Evolutionary conservation across 1,284 basidiomycete genomes (phyloP).

Genomic region (Fistulina hepatica): DNA sequence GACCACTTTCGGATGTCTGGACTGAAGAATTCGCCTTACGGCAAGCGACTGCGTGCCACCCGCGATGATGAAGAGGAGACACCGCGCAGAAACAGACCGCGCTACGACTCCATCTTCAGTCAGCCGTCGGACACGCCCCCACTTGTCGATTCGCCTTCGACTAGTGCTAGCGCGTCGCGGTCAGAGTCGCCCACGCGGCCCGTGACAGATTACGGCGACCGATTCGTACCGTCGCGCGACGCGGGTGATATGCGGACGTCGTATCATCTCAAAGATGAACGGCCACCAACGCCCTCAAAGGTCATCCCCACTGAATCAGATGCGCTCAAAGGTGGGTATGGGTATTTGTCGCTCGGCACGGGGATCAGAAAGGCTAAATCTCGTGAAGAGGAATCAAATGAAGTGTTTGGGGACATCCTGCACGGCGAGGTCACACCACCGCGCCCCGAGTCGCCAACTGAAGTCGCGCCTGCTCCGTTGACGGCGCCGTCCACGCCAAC

Average conservation of each 20-base stretch:
- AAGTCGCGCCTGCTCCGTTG: slow-evolving; percentile 27
- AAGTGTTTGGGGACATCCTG: slow-evolving; percentile 61
- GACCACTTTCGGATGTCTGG: slow-evolving; percentile 43
- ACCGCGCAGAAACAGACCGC: slow-evolving; percentile 39
- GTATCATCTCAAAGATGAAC: slow-evolving; percentile 66
- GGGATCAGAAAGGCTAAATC: slow-evolving; percentile 7
- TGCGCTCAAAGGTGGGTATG: slow-evolving; percentile 53
- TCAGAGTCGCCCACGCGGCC: slow-evolving; percentile 40
- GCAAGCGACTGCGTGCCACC: slow-evolving; percentile 61
- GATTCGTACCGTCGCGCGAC: slow-evolving; percentile 66
- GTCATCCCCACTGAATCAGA: slow-evolving; percentile 72
- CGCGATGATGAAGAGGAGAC: slow-evolving; percentile 44
- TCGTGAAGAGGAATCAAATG: slow-evolving; percentile 62
- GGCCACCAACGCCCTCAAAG: slow-evolving; percentile 59
- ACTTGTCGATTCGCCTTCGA: slow-evolving; percentile 18
- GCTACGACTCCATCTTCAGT: slow-evolving; percentile 41
- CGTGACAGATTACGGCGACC: slow-evolving; percentile 62
- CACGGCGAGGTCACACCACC: slow-evolving; percentile 68
- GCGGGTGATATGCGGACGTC: slow-evolving; percentile 63
- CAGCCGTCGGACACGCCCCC: not conserved
- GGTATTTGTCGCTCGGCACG: not conserved
- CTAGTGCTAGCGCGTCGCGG: slow-evolving; percentile 44
- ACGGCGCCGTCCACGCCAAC: slow-evolving; percentile 45
- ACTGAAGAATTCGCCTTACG: slow-evolving; percentile 71
- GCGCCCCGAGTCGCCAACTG: slow-evolving; percentile 45